Evolutionary conservation across 768 basidiomycete genomes (phyloP).

Genomic region (Postia placenta): DNA sequence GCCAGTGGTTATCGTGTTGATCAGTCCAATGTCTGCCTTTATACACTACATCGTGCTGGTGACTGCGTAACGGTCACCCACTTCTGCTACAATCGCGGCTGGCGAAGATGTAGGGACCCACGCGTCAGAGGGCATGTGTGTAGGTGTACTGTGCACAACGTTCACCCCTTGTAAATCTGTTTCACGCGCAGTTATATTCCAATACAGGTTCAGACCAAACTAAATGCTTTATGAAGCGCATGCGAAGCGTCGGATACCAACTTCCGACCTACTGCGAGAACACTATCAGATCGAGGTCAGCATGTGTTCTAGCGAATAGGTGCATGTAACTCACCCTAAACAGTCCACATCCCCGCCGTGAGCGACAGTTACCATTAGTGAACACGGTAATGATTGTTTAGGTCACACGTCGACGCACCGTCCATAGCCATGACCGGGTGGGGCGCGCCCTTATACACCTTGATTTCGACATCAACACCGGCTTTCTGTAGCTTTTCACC

Average conservation of each 20-base stretch:
- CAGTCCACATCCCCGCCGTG: not conserved
- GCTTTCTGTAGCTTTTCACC: slow-evolving; percentile 46
- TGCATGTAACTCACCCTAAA: slow-evolving; percentile 10
- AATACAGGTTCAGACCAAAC: too few species aligned
- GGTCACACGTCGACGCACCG: slow-evolving; percentile 32
- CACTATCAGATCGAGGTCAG: slow-evolving; percentile 20
- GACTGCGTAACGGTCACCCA: too few species aligned
- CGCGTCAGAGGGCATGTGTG: too few species aligned
- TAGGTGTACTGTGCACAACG: too few species aligned
- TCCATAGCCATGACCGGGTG: slow-evolving; percentile 76
- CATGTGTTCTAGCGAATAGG: not conserved
- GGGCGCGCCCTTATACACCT: slow-evolving; percentile 57
- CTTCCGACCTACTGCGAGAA: slow-evolving; percentile 30
- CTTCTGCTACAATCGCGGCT: too few species aligned
- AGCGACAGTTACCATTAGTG: not conserved
- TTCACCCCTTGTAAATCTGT: too few species aligned
- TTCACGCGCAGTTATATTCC: too few species aligned
- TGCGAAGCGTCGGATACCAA: slow-evolving; percentile 32
- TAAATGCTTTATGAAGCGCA: slow-evolving; percentile 29
- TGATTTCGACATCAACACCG: slow-evolving; percentile 49
- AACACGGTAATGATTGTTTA: not conserved
- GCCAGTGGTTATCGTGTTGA: too few species aligned
- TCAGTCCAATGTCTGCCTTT: too few species aligned
- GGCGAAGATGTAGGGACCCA: too few species aligned
- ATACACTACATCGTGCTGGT: too few species aligned